Evolutionary conservation across 139 green algal species (phyloP), one percentile per base, ranked within the genome.

Genomic region (Chlorella sp.): DNA sequence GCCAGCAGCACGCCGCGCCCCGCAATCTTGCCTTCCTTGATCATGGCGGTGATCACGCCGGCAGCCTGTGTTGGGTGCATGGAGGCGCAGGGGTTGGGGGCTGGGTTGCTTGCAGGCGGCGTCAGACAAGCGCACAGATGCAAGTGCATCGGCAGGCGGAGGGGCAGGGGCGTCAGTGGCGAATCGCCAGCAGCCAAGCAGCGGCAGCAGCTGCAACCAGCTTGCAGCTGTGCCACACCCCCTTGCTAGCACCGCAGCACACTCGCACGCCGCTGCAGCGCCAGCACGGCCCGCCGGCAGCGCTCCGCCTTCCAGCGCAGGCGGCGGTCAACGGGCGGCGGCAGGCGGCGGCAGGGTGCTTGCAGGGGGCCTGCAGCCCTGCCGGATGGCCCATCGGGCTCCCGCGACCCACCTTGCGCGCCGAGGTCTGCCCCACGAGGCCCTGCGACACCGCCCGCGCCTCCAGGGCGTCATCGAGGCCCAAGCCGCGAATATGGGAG

Each of bases 401-500:
- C 0, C 38, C 30, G 70, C 30, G 6, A 46, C 90, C 60, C 83
- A 97, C 97, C 94, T 96, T 98, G 36, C 97, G 90, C 6, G 97
- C 97, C 17, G 90, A 82, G 0, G 84, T 80, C 87, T 99, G 97
- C 0, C 97, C 97, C 28, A 99, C 97, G 93, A 99, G 98, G 78
- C 97, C 97, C 85, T 99, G 95, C 16, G 96, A 98, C 22, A 98
- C 94, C 16, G 90, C 89, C 9, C 96, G 84, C 3, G 97, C 96
- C 72, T 99, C 97, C 58, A 99, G 84, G 1, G 93, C 92, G 87
- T 98, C 96, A 88, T 99, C 97, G 1, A 99, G 89, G 3, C 97
- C 97, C 7, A 99, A 90, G 17, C 97, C 97, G n/a, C 97, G 90
- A 76, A 99, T 99, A 89, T 99, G 97, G 0, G 93, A 98, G 88